Evolutionary conservation across 495 filamentous ascomycete species (phyloP).

Genomic region (Cercophora samala): DNA sequence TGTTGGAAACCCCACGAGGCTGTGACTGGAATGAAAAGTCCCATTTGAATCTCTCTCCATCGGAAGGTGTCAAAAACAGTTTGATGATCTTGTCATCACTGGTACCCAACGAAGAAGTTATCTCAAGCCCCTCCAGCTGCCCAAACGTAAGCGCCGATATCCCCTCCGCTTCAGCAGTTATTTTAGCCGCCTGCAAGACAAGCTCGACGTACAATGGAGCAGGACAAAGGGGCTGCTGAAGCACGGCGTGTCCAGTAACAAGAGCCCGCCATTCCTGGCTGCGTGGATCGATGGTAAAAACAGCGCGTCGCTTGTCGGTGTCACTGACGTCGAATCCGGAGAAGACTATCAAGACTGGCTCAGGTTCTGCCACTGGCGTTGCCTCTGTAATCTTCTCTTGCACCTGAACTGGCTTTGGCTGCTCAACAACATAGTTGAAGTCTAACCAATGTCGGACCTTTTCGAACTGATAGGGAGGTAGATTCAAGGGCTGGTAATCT

Average conservation of each 20-base stretch:
- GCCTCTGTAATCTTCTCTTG: neutral
- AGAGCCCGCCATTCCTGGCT: neutral
- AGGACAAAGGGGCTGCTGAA: neutral
- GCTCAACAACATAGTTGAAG: neutral
- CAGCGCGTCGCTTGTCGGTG: neutral
- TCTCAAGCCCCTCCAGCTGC: neutral
- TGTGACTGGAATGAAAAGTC: neutral
- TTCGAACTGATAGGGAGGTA: neutral
- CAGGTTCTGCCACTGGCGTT: neutral
- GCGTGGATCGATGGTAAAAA: neutral
- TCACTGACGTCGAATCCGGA: too few relatives aligned
- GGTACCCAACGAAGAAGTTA: neutral
- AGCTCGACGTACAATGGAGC: neutral
- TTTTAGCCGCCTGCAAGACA: neutral
- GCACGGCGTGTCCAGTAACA: neutral
- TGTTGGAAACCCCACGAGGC: neutral
- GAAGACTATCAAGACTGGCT: neutral
- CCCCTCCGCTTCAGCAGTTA: too few relatives aligned
- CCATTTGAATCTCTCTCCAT: neutral
- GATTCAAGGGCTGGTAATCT: neutral
- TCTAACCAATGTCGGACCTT: neutral
- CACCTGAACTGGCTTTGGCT: neutral
- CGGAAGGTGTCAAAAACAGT: neutral
- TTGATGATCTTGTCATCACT: too few relatives aligned
- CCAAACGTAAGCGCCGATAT: too few relatives aligned